Base-by-base conservation (phyloP, 1,284 basidiomycete species). In the Leccinum angustisporum region DNA sequence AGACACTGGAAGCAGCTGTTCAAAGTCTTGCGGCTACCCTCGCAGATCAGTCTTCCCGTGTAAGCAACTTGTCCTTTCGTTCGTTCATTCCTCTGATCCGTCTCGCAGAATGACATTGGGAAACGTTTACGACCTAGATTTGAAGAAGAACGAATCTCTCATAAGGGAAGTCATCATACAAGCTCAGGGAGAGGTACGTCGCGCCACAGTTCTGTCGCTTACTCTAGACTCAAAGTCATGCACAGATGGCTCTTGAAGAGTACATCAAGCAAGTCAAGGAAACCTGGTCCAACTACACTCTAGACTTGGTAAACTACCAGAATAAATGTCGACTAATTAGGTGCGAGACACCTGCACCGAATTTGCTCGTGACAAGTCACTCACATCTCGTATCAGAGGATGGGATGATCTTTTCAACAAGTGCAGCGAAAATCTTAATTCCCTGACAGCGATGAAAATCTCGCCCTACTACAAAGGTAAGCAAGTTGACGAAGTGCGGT, bases 391-490 rank as follows among this genome's bases (percentile, higher is more conserved):
- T 34, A 10, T 55, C 68, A 94, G 92, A 72, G 95, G 95, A 46
- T 99, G 97, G 96, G 97, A 99, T 73, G 97, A 98, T 56, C 81
- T 99, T 25, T 98, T 98, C 80, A 94, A 86, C 76, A 97, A 97
- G 76, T 98, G 96, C 74, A 88, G 92, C 66, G 96, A 98, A 76
- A 97, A 99, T 71, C 77, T 98, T 71, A 98, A 97, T 71, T 98
- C 97, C 1, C 82, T 99, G 55, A 87, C 88, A 1, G 96, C 97
- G 2, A 99, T 99, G 98, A 97, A 95, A 72, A 77, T 97, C 25
- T 98, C 96, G 4, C 96, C 96, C 0, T 97, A 97, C 71, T 98
- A 97, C 77, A 95, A 97, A 83, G 93, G 91, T 91, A 46, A 56
- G 78, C 46, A 21, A 13, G 46, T 66, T 7, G 1, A 38, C 0